These are phyloP conservation scores for Yamagishiella unicocca DNA, from an alignment of 139 green algal genomes.

Conservation along the genomic window DNA sequence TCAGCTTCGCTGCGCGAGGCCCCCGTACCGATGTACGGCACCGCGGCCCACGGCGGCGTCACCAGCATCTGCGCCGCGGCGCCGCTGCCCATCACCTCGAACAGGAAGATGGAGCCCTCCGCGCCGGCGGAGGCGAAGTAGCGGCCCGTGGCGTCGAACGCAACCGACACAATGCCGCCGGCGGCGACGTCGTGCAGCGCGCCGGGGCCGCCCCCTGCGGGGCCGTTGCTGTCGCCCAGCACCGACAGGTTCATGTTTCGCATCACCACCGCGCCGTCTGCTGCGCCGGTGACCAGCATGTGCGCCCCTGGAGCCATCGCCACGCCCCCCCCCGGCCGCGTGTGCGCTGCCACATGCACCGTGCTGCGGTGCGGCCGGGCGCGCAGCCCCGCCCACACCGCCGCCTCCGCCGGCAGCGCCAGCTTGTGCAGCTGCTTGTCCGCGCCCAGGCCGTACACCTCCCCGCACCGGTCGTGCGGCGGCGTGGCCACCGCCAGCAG, in stretches of 20 bases:
- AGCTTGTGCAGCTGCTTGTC: conserved; percentile 57
- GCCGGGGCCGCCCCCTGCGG: background rate
- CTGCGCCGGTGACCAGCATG: conserved; percentile 21
- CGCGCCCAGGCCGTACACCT: conserved; percentile 51
- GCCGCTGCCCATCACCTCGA: background rate
- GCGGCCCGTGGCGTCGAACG: conserved; percentile 49
- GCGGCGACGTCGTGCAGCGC: conserved; percentile 47
- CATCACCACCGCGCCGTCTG: conserved; percentile 35
- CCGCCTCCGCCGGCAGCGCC: conserved; percentile 44
- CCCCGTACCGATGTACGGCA: background rate
- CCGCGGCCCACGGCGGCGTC: background rate
- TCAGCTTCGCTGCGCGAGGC: background rate
- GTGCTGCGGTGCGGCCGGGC: conserved; percentile 36
- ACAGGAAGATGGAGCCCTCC: conserved; percentile 52
- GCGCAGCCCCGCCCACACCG: conserved; percentile 55
- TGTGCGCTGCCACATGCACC: conserved; percentile 4
- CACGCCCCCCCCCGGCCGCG: conserved; percentile 20
- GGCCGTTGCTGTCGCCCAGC: background rate
- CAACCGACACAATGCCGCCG: conserved; percentile 34
- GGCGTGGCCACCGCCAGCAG: conserved; percentile 36
- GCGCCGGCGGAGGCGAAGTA: conserved; percentile 50
- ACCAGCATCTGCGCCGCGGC: background rate
- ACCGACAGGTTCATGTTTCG: conserved; percentile 12
- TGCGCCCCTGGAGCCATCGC: background rate
- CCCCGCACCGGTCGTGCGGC: conserved; percentile 14